A percentile compares a stretch with the other conserved stretches of the same genome.
Evolutionary conservation across 2,329 filamentous ascomycete genomes (phyloP).

Genomic region (Aspergillus sp.): DNA sequence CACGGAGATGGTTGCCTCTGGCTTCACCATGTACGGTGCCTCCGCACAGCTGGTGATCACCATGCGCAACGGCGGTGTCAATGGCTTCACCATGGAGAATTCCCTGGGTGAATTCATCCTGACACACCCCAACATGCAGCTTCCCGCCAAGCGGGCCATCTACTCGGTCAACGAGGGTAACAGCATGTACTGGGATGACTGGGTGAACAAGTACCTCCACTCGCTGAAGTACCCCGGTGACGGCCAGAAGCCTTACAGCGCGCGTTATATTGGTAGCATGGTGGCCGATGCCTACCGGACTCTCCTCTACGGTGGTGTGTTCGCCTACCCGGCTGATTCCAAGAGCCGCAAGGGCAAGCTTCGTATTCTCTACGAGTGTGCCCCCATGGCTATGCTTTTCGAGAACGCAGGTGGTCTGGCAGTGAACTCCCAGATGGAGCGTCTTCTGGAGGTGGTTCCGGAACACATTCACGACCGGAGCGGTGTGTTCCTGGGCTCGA

Average conservation of each 20-base stretch:
- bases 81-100: conserved; percentile 97
- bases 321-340: conserved; percentile 95
- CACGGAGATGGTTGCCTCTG: conserved; percentile 85
- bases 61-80: conserved; percentile 88
- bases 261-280: conserved; percentile 97
- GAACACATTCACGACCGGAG: conserved; percentile 93
- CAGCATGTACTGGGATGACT: conserved; percentile 91
- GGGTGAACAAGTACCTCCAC: conserved; percentile 84
- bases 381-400: conserved; percentile 98
- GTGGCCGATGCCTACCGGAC: conserved; percentile 97
- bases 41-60: conserved; percentile 95
- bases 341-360: conserved; percentile 99
- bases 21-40: conserved; percentile 99
- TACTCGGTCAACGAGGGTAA: conserved; percentile 99
- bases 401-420: conserved; percentile 97
- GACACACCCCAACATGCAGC: conserved; percentile 89
- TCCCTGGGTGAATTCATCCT: conserved; percentile 98
- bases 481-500: conserved; percentile 94
- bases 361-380: conserved; percentile 95
- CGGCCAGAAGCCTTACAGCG: conserved; percentile 82
- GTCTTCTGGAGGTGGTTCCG: conserved; percentile 86
- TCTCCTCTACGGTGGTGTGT: conserved; percentile 91
- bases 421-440: conserved; percentile 83
- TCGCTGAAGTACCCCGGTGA: conserved; percentile 76
- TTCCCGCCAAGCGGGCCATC: conserved; percentile 78